Percentiles rank a stretch among this genome's conserved stretches.
These are phyloP conservation scores for Leishmania arabica DNA, from an alignment of 208 protist species.

Conservation along the genomic window DNA sequence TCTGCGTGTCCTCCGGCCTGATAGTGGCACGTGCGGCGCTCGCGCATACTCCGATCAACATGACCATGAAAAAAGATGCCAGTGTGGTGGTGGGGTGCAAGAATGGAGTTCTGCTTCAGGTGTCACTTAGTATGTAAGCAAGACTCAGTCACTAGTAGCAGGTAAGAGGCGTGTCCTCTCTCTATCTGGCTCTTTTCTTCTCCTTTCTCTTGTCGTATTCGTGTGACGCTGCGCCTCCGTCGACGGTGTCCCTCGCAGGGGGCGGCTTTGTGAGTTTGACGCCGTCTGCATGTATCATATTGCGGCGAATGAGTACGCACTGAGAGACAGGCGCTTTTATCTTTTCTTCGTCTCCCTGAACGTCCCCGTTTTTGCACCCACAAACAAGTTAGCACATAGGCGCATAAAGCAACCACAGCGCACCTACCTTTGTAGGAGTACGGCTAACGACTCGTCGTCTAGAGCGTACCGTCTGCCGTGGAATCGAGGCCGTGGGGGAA, in stretches of 20 bases:
- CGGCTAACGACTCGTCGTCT: not conserved
- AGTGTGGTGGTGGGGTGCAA: slow-evolving; percentile 23
- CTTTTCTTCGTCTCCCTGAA: not conserved
- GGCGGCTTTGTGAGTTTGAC: not conserved
- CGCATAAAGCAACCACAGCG: not conserved
- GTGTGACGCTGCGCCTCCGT: not conserved
- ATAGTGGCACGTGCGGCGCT: slow-evolving; percentile 40
- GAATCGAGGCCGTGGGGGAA: not conserved
- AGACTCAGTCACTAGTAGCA: not conserved
- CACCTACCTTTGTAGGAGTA: not conserved
- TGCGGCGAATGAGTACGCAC: not conserved
- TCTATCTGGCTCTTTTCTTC: not conserved
- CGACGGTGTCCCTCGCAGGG: not conserved
- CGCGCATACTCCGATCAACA: slow-evolving; percentile 37
- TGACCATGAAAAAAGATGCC: slow-evolving; percentile 21
- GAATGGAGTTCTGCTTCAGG: slow-evolving; percentile 7
- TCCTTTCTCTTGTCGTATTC: not conserved
- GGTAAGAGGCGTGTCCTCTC: not conserved
- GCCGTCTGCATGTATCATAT: not conserved
- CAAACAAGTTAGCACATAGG: not conserved
- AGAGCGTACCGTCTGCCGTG: not conserved
- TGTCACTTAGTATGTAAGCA: slow-evolving; percentile 9
- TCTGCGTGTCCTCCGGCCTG: slow-evolving; percentile 34
- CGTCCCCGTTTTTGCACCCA: not conserved
- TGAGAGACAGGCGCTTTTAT: not conserved